Base-by-base conservation (phyloP, 305 asterid species). In the Nicotiana rustica region DNA sequence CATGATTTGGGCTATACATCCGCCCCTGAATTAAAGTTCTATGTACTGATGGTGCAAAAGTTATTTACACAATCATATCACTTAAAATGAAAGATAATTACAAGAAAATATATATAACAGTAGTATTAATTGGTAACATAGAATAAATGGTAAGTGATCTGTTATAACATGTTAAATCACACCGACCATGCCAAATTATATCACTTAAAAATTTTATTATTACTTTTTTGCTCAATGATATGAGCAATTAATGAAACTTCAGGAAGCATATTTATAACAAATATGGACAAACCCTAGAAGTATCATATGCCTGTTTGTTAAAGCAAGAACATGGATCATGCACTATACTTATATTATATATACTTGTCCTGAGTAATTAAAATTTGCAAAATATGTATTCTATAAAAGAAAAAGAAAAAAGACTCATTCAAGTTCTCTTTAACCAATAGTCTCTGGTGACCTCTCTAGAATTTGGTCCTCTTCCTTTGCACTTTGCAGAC, bases 271-370 rank as follows among this genome's bases (percentile, higher is more conserved):
- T 25, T 49, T 73, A 14, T 0, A 6, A 19, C 61, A 47, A 71
- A 47, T 56, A 31, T 44, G 18, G 14, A 49, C 41, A 47, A 71
- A 71, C 1, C 33, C 21, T 44, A 71, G 59, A 56, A 18, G 18
- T 70, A 70, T 70, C 36, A 70, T 71, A 21, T 21, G 0, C 6
- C 14, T 41, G 35, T 70, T n/a, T 19, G 10, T 8, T 67, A 0
- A 59, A 59, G 65, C 65, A 59, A 3, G 65, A 59, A 18, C 65
- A 59, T n/a, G 65, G 65, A 59, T 59, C 65, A 59, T 59, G 29
- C 29, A 59, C 29, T 59, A 55, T 13, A 55, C n/a, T 56, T 14
- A 44, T 13, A 52, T 14, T 4, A 7, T 59, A 21, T 21, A 10
- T 62, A 62, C 2, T 21, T 62, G 15, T 62, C 68, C 12, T 62